Conservation (phyloP, 768 basidiomycete species). For the Mycena amicta region DNA sequence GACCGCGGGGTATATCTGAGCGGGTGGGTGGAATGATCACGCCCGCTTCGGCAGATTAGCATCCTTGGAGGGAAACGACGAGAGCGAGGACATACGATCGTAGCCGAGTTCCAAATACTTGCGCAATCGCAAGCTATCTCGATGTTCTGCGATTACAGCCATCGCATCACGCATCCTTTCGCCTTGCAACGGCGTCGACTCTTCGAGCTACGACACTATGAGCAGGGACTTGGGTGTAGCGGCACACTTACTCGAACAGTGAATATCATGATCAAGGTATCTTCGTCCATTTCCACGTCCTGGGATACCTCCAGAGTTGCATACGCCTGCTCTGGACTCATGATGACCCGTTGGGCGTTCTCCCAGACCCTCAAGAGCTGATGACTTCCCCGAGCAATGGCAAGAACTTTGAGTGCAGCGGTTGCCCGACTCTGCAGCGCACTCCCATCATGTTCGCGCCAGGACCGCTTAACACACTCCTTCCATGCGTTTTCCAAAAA, state of each 20-base stretch:
- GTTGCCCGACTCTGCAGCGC: constrained; percentile 57
- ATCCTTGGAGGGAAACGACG: constrained; percentile 1
- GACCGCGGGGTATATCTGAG: constrained; percentile 77
- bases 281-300: constrained; percentile 64
- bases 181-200: constrained; percentile 58
- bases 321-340: constrained; percentile 76
- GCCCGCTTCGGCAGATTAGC: constrained; percentile 52
- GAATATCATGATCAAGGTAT: constrained; percentile 76
- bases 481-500: constrained; percentile 76
- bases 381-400: constrained; percentile 60
- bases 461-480: constrained; percentile 54
- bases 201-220: constrained; percentile 56
- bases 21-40: constrained; percentile 55
- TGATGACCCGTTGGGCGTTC: constrained; percentile 51
- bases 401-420: constrained; percentile 70
- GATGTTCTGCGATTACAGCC: constrained; percentile 69
- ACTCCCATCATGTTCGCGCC: constrained; percentile 55
- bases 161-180: constrained; percentile 78
- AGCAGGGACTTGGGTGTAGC: constrained; percentile 7
- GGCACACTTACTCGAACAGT: constrained; percentile 59
- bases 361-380: constrained; percentile 55
- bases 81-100: constrained; percentile 63
- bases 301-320: constrained; percentile 66
- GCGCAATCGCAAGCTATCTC: constrained; percentile 72
- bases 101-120: constrained; percentile 64